Base-by-base conservation (phyloP, 345 rosid species). In the Balakata baccata region DNA sequence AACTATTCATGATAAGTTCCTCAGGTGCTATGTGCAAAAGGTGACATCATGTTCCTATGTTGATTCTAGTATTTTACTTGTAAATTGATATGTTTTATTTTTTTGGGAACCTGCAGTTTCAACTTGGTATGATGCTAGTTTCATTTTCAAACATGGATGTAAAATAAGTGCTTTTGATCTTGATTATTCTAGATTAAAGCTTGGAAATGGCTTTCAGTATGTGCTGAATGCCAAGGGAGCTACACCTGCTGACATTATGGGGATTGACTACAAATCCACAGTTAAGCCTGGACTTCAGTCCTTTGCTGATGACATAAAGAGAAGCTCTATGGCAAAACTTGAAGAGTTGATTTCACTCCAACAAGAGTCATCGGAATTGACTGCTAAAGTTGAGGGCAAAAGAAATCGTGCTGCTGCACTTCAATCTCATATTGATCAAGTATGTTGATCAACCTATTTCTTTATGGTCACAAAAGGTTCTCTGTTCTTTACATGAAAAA, bases 181-280 rank as follows among this genome's bases (percentile, higher is more conserved):
- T 70, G 45, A n/a, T 64, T 68, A 54, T 61, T 75, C 63, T 74
- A 87, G 97, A 80, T 72, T 87, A 75, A 91, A 93, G 85, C 80
- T 93, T 66, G 86, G 81, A 38, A 75, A 76, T 50, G 78, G 64
- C 60, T 78, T 87, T 78, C 92, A 88, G 81, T 92, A 85, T 22
- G 72, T 22, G 39, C 63, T 89, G 73, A 89, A 89, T 53, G 83
- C 85, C 57, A 84, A 81, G 29, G 98, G 93, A 13, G 76, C 86
- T 69, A 76, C 81, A 9, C 87, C 89, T 73, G 81, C 83, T 71
- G 90, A 89, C 78, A 89, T 94, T 49, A 84, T 90, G 90, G 97
- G 98, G 46, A 70, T 92, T 66, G 98, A 90, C 74, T 86, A 90
- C 78, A 94, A 89, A 74, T 79, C 84, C 37, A 73, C 75, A 29